Evolutionary conservation across 768 basidiomycete genomes (phyloP), one percentile per base, ranked within the genome.

Genomic region (Lyophyllum shimeji): DNA sequence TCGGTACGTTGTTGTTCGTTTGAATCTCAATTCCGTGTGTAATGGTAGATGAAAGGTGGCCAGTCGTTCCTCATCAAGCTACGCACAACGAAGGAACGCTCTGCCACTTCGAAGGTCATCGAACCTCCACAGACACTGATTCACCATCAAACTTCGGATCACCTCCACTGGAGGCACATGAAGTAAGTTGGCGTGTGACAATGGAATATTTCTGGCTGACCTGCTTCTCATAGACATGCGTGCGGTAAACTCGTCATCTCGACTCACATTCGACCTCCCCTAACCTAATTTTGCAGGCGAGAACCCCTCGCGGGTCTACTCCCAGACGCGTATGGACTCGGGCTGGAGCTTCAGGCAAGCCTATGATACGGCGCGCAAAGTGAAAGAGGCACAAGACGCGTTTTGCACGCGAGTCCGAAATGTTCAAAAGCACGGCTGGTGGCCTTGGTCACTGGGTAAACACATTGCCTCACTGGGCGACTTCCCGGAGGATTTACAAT

Each of bases 61-160:
- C 89, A 90, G 63, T 87, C 88, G 0, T 91, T 89, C 65, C 74
- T 84, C 2, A 89, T 93, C 65, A 93, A 93, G 66, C 67, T 89
- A 3, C 78, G 92, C 23, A 75, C 77, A n/a, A 93, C 90, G 0
- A 61, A 71, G 0, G 89, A 89, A 64, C 79, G 84, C n/a, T 86
- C 87, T 0, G 79, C 86, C 0, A 81, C 80, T 15, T 82, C 86
- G 0, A 81, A 86, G 74, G 75, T 90, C 3, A 74, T 94, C 15
- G 92, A 95, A 49, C 85, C 89, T 0, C 90, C 92, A 0, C 83
- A 79, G 58, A 72, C 77, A 0, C 60, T 74, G 2, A 63, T 29
- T 68, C 86, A 51, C 73, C 82, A 62, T 60, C 70, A 49, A 69
- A 70, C 34, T 60, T 76, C 69, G 8, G 67, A 69, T 20, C 72